phyloP scores from a whole-genome alignment of 805 yeast species.

The Candida qinlingensis region DNA sequence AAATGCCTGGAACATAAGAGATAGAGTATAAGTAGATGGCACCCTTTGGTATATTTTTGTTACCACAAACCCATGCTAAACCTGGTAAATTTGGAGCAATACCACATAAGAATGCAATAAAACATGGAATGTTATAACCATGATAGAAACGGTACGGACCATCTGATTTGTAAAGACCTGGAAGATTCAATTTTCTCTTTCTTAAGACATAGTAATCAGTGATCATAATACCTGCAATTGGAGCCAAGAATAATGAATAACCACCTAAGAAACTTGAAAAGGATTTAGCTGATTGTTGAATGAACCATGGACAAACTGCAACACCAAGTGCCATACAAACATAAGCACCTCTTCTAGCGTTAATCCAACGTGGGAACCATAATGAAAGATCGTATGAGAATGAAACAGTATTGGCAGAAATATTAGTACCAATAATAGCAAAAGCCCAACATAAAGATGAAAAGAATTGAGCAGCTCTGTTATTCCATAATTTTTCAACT shows the following conservation, averaged over 20 bases:
- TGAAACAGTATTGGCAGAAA: constrained; percentile 60
- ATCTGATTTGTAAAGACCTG: constrained; percentile 52
- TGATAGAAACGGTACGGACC: constrained; percentile 48
- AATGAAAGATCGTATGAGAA: constrained; percentile 56
- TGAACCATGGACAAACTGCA: constrained; percentile 74
- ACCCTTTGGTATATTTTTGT: constrained; percentile 60
- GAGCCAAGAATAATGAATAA: constrained; percentile 70
- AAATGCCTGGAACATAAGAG: constrained; percentile 54
- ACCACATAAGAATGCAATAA: constrained; percentile 48
- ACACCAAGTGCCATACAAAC: constrained; percentile 65
- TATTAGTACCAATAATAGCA: constrained; percentile 56
- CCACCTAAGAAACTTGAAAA: constrained; percentile 75
- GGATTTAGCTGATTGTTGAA: constrained; percentile 46
- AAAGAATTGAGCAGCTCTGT: constrained; percentile 23
- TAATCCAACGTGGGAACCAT: constrained; percentile 51
- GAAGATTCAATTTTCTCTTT: constrained; percentile 57
- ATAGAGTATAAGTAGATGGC: constrained; percentile 56
- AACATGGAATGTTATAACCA: constrained; percentile 80
- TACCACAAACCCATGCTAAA: constrained; percentile 48
- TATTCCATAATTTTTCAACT: constrained; percentile 31
- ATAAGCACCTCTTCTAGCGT: constrained; percentile 56
- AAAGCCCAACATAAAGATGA: constrained; percentile 20
- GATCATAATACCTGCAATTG: constrained; percentile 69
- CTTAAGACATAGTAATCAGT: constrained; percentile 57
- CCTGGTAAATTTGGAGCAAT: constrained; percentile 36